Conservation (phyloP, 169 alveolate species). For the Plasmodium malariae region DNA sequence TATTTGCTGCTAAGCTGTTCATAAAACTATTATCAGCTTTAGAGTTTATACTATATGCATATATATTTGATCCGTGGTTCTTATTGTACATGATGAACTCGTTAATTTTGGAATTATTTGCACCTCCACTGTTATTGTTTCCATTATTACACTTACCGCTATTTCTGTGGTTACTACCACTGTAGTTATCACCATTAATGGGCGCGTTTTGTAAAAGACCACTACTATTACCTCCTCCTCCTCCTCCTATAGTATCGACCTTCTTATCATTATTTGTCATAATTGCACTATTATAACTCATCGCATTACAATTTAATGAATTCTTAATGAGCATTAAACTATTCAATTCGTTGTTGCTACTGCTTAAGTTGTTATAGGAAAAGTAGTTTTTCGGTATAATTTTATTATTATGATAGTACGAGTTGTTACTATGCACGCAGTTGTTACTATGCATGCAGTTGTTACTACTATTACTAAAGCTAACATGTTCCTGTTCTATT, state of each 20-base stretch:
- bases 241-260: no score
- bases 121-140: not conserved
- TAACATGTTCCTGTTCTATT: not conserved
- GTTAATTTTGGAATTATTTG: no score
- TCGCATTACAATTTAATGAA: constrained; percentile 8
- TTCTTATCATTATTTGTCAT: constrained; percentile 2
- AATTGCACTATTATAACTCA: no score
- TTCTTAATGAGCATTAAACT: not conserved
- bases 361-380: not conserved
- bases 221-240: no score
- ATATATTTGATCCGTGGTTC: not conserved
- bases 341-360: not conserved
- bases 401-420: not conserved
- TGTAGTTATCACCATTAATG: not conserved
- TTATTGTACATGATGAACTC: not conserved
- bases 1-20: not conserved
- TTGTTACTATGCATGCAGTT: no score
- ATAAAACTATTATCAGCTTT: not conserved
- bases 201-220: no score
- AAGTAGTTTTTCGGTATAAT: not conserved
- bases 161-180: not conserved
- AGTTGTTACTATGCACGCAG: no score
- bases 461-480: not conserved
- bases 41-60: not conserved
- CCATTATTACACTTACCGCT: not conserved